Evolutionary conservation across 345 rosid genomes (phyloP), one percentile per base, ranked within the genome.

Genomic region (Eutrema yunnanense): DNA sequence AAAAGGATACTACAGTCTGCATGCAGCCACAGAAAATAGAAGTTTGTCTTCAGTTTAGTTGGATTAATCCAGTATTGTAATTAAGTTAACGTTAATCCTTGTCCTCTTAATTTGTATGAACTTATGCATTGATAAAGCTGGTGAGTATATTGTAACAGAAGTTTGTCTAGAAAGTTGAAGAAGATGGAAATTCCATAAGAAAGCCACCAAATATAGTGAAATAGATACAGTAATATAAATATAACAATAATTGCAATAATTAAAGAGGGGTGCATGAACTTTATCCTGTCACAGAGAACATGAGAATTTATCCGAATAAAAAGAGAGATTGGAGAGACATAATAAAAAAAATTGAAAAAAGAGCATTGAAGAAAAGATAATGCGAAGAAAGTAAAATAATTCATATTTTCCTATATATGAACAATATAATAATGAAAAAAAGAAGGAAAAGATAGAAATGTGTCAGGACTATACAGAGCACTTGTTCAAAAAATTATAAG

Each of bases 401-500:
- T 64, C 41, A 13, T 58, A 67, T 59, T 4, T 42, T 58, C 46
- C 29, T n/a, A 44, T 51, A 75, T 12, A 60, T 33, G 66, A 57
- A 76, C 70, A 79, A 46, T 66, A 75, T 53, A 61, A 44, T 53
- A 62, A 69, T 50, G 29, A 34, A 26, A 43, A 22, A 59, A 40
- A 5, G 2, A 40, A 5, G 2, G 26, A 22, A 34, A 66, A 67
- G 81, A 86, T 83, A 68, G 69, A 84, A 74, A 73, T 66, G 85
- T 86, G 92, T 84, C 89, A 82, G 97, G 81, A 50, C 55, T 67
- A 84, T 82, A 58, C 92, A 88, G 74, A 85, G 95, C 79, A 87
- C 82, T 76, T 84, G 82, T 55, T 54, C 73, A 34, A 26, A 14
- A 56, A 65, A 47, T 5, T 73, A 29, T 29, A 33, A 40, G 67